Percentiles rank a stretch among this genome's conserved stretches.
Evolutionary conservation across 2,329 filamentous ascomycete species (phyloP).

Genomic region (Nigrospora sphaerica): DNA sequence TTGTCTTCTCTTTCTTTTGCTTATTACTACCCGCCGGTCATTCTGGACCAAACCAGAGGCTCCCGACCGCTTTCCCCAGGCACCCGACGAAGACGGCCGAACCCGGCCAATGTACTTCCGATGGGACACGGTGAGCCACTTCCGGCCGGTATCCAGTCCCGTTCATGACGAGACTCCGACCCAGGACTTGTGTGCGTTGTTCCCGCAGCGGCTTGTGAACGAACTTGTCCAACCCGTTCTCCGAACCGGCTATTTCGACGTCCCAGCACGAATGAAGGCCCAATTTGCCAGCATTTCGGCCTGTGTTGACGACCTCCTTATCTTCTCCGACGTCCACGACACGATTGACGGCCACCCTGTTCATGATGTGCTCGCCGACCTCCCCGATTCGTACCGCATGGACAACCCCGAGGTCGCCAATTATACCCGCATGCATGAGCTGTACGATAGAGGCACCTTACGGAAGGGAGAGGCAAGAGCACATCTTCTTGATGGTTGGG

Average conservation of each 20-base stretch:
- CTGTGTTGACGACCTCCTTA: conserved; percentile 36
- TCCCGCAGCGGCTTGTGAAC: conserved; percentile 15
- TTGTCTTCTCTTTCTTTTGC: too few relatives aligned
- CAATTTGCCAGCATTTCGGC: conserved; percentile 46
- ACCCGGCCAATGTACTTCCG: conserved; percentile 8
- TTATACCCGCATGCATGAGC: conserved; percentile 29
- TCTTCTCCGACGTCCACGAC: conserved; percentile 45
- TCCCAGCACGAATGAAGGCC: conserved; percentile 29
- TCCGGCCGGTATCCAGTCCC: conserved; percentile 14
- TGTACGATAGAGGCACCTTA: neutral
- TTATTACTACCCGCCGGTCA: too few relatives aligned
- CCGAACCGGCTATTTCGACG: conserved; percentile 40
- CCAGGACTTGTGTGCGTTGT: conserved; percentile 18
- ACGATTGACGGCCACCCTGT: conserved; percentile 32
- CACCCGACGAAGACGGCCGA: conserved; percentile 2
- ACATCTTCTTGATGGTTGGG: conserved; percentile 33
- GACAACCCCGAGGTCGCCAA: conserved; percentile 26
- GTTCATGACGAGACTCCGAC: conserved; percentile 6
- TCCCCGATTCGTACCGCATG: conserved; percentile 32
- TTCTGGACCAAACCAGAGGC: too few relatives aligned
- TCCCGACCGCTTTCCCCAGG: too few relatives aligned
- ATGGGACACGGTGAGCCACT: conserved; percentile 17
- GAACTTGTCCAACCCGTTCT: conserved; percentile 27
- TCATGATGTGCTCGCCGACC: conserved; percentile 36
- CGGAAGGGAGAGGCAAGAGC: neutral